phyloP scores from a whole-genome alignment of 371 early-diverging fungal genomes.

The Mucor saturninus region DNA sequence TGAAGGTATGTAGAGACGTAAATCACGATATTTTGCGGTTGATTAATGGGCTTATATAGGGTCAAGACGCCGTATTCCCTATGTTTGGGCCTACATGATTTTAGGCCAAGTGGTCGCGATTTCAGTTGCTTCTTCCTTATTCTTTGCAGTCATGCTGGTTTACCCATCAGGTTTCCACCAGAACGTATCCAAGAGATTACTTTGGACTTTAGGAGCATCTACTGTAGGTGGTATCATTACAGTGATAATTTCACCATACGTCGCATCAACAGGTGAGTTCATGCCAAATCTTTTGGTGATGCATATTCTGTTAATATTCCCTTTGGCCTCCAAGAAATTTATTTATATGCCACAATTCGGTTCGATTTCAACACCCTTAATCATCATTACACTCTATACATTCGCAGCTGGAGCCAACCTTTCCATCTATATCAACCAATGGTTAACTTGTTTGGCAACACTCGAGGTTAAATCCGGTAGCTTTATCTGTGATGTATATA shows the following conservation, averaged over 20 bases:
- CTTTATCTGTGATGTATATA: neutral
- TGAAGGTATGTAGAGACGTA: constrained; percentile 34
- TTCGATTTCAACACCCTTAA: constrained; percentile 1
- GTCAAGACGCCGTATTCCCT: constrained; percentile 37
- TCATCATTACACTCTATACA: constrained; percentile 25
- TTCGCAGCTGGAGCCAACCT: constrained; percentile 41
- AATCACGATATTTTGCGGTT: too few species aligned
- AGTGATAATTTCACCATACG: constrained; percentile 35
- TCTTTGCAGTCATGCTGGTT: constrained; percentile 40
- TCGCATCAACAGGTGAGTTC: constrained; percentile 25
- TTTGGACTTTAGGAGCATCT: constrained; percentile 10
- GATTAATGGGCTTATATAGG: constrained; percentile 20
- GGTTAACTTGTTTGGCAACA: constrained; percentile 18
- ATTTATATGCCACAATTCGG: neutral
- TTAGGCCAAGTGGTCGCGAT: constrained; percentile 52
- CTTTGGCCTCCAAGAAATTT: constrained; percentile 11
- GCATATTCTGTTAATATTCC: constrained; percentile 39
- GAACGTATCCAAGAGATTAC: constrained; percentile 4
- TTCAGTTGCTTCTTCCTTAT: constrained; percentile 38
- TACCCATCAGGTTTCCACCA: neutral
- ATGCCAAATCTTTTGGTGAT: constrained; percentile 41
- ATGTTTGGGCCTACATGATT: constrained; percentile 48
- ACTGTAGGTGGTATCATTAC: constrained; percentile 28
- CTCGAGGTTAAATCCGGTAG: neutral
- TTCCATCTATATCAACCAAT: constrained; percentile 33